Evolutionary conservation across 2,329 filamentous ascomycete species (phyloP).

Genomic region (Clonostachys rosea): DNA sequence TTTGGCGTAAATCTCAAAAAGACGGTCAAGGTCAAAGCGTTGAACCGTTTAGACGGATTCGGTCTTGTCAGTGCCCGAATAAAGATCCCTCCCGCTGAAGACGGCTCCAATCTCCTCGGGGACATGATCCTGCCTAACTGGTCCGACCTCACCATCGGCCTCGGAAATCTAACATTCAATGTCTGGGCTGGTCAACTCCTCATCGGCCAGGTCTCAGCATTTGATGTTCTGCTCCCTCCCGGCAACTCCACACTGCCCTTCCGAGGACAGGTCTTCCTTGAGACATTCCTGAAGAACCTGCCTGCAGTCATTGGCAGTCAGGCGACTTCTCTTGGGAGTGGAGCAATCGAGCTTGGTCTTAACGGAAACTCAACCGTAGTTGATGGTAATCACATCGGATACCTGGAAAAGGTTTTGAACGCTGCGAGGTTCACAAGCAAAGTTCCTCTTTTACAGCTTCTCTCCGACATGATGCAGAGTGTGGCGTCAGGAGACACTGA

Average conservation of each 20-base stretch:
- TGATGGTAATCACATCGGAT: constrained; percentile 34
- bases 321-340: constrained; percentile 22
- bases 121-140: constrained; percentile 30
- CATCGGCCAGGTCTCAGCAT: constrained; percentile 30
- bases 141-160: constrained; percentile 28
- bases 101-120: constrained; percentile 30
- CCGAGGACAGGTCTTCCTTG: constrained; percentile 32
- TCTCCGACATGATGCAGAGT: constrained; percentile 28
- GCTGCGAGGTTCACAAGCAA: constrained; percentile 24
- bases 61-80: constrained; percentile 23
- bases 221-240: constrained; percentile 30
- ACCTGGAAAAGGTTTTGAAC: constrained; percentile 35
- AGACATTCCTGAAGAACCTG: constrained; percentile 31
- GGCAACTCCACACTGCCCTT: constrained; percentile 36
- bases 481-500: constrained; percentile 8
- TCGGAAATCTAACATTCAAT: constrained; percentile 38
- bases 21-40: constrained; percentile 22
- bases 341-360: constrained; percentile 32
- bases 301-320: constrained; percentile 29
- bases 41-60: constrained; percentile 28
- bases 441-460: constrained; percentile 28
- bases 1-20: constrained; percentile 26
- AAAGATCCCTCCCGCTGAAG: constrained; percentile 18
- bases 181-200: constrained; percentile 29
- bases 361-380: constrained; percentile 33